Percentiles rank a stretch among this genome's conserved stretches.
Evolutionary conservation across 768 basidiomycete species (phyloP).

Genomic region (Sarcomyxa edulis): DNA sequence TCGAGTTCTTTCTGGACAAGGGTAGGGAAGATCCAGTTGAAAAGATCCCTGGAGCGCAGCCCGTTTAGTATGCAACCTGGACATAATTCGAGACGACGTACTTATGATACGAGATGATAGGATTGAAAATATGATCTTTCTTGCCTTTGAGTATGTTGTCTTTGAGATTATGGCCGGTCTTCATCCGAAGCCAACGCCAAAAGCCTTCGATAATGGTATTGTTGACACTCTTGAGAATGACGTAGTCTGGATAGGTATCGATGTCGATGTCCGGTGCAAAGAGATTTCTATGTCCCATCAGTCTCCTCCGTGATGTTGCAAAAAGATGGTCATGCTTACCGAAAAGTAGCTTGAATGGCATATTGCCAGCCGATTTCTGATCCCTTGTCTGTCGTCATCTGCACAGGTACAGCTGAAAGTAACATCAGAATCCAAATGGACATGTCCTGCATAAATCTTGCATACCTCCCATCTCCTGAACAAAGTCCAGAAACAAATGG

Average conservation of each 20-base stretch:
- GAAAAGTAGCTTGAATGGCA: slow-evolving; percentile 11
- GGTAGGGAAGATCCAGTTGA: slow-evolving; percentile 27
- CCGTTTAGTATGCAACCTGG: background rate
- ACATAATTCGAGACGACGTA: slow-evolving; percentile 7
- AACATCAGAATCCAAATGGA: background rate
- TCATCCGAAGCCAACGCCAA: slow-evolving; percentile 21
- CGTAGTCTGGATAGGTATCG: no score
- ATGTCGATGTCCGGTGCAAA: no score
- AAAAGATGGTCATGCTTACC: slow-evolving; percentile 6
- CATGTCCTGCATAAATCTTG: no score
- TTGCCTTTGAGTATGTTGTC: slow-evolving; percentile 16
- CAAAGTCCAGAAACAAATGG: slow-evolving; percentile 27
- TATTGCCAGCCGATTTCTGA: slow-evolving; percentile 23
- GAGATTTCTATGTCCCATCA: no score
- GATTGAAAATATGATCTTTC: slow-evolving; percentile 12
- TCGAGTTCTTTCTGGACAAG: slow-evolving; percentile 23
- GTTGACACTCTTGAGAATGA: no score
- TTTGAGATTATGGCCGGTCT: slow-evolving; percentile 11
- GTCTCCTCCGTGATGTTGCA: slow-evolving; percentile 21
- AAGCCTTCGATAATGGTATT: slow-evolving; percentile 25
- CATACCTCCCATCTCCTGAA: slow-evolving; percentile 20
- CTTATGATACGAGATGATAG: slow-evolving; percentile 12
- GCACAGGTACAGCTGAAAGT: slow-evolving; percentile 18
- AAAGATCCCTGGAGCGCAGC: slow-evolving; percentile 15
- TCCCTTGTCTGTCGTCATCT: slow-evolving; percentile 23